phyloP scores from a whole-genome alignment of 768 basidiomycete species.

The Hygrocybe coccinea region DNA sequence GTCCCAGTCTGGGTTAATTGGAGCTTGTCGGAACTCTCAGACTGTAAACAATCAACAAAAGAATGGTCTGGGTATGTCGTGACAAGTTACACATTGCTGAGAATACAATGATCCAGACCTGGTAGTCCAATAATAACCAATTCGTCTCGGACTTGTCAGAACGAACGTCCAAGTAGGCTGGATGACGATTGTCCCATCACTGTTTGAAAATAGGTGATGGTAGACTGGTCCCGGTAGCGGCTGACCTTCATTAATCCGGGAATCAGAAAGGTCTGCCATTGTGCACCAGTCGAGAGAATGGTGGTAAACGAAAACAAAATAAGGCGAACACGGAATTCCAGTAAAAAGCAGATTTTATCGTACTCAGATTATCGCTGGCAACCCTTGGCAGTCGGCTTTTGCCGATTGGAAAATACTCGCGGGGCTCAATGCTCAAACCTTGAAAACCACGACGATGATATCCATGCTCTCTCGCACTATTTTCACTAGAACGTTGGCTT shows the following conservation, averaged over 20 bases:
- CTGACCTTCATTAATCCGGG: slow-evolving; percentile 68
- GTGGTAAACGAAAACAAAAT: not conserved
- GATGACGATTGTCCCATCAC: slow-evolving; percentile 2
- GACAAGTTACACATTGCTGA: not conserved
- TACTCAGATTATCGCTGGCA: slow-evolving; percentile 2
- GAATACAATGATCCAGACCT: slow-evolving; percentile 32
- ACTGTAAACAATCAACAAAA: slow-evolving; percentile 29
- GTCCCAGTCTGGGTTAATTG: slow-evolving; percentile 71
- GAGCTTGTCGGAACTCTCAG: slow-evolving; percentile 78
- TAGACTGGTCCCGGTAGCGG: not conserved
- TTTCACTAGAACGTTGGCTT: not conserved
- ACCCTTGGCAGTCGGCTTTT: slow-evolving; percentile 15
- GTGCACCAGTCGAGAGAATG: slow-evolving; percentile 3
- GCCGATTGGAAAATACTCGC: slow-evolving; percentile 20
- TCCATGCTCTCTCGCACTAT: not conserved
- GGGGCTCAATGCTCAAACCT: too few relatives aligned
- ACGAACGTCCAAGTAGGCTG: slow-evolving; percentile 87
- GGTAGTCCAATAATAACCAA: slow-evolving; percentile 89
- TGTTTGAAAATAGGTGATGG: too few relatives aligned
- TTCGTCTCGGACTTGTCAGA: slow-evolving; percentile 80
- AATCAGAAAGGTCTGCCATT: slow-evolving; percentile 80
- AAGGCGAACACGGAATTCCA: not conserved
- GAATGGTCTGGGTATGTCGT: slow-evolving; percentile 5
- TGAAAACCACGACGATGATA: not conserved
- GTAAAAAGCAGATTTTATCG: too few relatives aligned